Percentiles rank a stretch among this genome's conserved stretches.
These are phyloP conservation scores for Amanita pseudoporphyria DNA, from an alignment of 768 basidiomycete species.

Conservation along the genomic window DNA sequence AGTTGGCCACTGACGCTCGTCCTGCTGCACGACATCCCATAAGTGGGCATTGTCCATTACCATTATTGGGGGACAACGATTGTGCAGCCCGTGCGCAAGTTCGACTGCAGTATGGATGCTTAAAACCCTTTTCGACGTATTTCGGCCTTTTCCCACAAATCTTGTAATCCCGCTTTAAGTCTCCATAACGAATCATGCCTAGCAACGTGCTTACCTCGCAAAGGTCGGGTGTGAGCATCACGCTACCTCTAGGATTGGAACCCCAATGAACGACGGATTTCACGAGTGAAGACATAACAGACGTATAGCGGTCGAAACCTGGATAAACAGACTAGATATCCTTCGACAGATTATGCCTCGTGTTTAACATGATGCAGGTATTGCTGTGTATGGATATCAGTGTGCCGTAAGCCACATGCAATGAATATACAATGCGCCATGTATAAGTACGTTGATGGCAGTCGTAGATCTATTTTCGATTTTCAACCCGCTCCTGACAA, in stretches of 20 bases:
- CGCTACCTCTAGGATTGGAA: conserved; percentile 17
- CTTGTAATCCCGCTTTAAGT: conserved; percentile 21
- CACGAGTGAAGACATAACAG: conserved; percentile 31
- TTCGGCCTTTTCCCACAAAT: conserved; percentile 52
- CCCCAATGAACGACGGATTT: conserved; percentile 33
- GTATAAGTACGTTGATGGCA: conserved; percentile 9
- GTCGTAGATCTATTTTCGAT: conserved; percentile 6
- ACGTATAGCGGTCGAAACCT: conserved; percentile 16
- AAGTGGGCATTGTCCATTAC: conserved; percentile 30
- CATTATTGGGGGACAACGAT: conserved; percentile 20
- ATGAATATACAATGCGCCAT: not conserved
- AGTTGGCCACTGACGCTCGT: conserved; percentile 39
- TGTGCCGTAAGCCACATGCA: conserved; percentile 5
- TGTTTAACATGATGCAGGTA: conserved; percentile 4
- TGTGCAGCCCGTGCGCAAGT: conserved; percentile 45
- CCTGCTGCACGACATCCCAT: conserved; percentile 42
- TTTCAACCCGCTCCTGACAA: conserved; percentile 6
- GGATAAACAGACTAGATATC: conserved; percentile 13
- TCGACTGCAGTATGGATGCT: conserved; percentile 52
- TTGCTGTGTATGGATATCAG: not conserved
- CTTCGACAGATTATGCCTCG: conserved; percentile 3
- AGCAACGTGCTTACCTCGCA: conserved; percentile 29
- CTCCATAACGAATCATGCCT: not conserved
- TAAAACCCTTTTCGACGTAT: conserved; percentile 49
- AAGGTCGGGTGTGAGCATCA: conserved; percentile 26